These are phyloP conservation scores for Cryptococcus floricola DNA, from an alignment of 1,284 basidiomycete genomes.

Conservation along the genomic window DNA sequence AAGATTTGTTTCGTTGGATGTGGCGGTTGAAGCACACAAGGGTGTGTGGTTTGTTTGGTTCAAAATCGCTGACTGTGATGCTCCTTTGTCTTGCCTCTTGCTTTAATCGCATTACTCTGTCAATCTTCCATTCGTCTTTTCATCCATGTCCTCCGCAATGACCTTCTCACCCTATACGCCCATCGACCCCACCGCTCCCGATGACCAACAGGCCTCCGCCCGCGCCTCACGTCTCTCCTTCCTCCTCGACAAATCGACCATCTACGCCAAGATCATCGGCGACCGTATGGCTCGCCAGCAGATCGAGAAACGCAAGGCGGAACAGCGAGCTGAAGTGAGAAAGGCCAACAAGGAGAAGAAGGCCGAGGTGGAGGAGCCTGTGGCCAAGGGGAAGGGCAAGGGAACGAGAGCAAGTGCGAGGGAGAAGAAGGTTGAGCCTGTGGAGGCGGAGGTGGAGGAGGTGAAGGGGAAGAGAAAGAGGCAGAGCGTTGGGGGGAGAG, in stretches of 20 bases:
- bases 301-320: slow-evolving; percentile 41
- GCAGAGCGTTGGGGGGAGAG: slow-evolving; percentile 14
- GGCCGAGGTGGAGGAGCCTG: slow-evolving; percentile 9
- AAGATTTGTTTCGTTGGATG: neutral
- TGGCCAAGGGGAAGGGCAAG: neutral
- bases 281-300: slow-evolving; percentile 50
- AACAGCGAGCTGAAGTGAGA: slow-evolving; percentile 36
- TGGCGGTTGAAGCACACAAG: neutral
- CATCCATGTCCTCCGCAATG: neutral
- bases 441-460: slow-evolving; percentile 16
- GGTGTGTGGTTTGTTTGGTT: slow-evolving; percentile 1
- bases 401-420: slow-evolving; percentile 7
- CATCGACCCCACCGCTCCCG: neutral
- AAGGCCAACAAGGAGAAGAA: slow-evolving; percentile 47
- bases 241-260: slow-evolving; percentile 47
- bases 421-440: slow-evolving; percentile 8
- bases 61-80: slow-evolving; percentile 4
- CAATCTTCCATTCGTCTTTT: neutral
- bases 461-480: slow-evolving; percentile 25
- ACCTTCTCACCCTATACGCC: neutral
- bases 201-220: slow-evolving; percentile 27
- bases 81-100: slow-evolving; percentile 16
- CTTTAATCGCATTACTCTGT: neutral
- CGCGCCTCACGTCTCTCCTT: slow-evolving; percentile 35
- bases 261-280: slow-evolving; percentile 50